These are phyloP conservation scores for Xylariales sp. DNA, from an alignment of 2,329 filamentous ascomycete species.

Conservation along the genomic window DNA sequence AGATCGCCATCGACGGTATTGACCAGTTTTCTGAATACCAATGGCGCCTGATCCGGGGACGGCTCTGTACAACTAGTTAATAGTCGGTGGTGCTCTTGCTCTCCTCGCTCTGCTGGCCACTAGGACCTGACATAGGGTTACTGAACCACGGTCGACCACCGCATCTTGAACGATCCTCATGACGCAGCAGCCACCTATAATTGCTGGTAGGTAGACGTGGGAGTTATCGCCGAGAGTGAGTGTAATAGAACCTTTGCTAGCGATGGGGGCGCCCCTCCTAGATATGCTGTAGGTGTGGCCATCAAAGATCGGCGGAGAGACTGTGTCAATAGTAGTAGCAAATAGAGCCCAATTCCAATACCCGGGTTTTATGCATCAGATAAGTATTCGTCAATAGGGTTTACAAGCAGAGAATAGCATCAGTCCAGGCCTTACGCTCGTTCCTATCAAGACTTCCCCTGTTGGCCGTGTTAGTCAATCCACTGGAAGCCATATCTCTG, in stretches of 20 bases:
- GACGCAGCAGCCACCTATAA: constrained; percentile 46
- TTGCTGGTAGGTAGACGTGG: constrained; percentile 30
- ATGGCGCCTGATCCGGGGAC: constrained; percentile 20
- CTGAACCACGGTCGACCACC: constrained; percentile 26
- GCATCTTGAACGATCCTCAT: constrained; percentile 35
- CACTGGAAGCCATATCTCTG: no score
- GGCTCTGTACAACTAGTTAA: constrained; percentile 31
- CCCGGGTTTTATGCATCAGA: neutral
- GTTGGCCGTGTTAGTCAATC: no score
- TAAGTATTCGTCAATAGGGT: constrained; percentile 10
- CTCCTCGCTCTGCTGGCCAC: constrained; percentile 13
- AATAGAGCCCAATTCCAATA: constrained; percentile 38
- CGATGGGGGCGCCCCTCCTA: constrained; percentile 30
- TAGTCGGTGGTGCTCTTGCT: constrained; percentile 27
- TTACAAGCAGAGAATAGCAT: constrained; percentile 19
- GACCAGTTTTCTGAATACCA: constrained; percentile 24
- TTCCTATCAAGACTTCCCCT: constrained; percentile 14
- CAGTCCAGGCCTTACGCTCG: constrained; percentile 16
- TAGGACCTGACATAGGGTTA: constrained; percentile 20
- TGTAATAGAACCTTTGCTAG: constrained; percentile 13
- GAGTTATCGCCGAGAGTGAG: constrained; percentile 7
- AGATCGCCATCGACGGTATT: constrained; percentile 25
- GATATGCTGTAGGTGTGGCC: constrained; percentile 39
- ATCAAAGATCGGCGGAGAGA: constrained; percentile 42
- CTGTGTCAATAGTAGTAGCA: constrained; percentile 28